Base-by-base conservation (phyloP, 306 rosid genomes). In the Acacia acuminata region DNA sequence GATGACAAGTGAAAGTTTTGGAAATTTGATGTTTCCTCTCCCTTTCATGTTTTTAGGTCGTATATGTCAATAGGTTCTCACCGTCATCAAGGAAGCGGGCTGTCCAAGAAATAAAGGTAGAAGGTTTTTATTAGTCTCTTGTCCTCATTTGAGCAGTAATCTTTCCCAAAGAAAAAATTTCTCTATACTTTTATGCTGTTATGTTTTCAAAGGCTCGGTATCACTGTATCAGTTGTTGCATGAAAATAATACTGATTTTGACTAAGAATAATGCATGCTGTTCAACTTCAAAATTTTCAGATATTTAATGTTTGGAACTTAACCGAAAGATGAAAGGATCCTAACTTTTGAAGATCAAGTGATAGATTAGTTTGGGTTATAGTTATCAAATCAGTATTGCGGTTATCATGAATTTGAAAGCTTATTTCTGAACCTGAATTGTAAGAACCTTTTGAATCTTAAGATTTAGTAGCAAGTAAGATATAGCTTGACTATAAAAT, bases 51-150 rank as follows among this genome's bases (percentile, higher is more conserved):
- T 89, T 77, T 71, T 90, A 96, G 99, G 99, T 96, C 58, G 83
- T 96, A 80, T 92, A 96, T 82, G 99, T 96, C 20, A 85, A 96
- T 81, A 92, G 98, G 86, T 94, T 92, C 91, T 81, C 85, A 44
- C 84, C 89, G 55, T 81, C 98, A 19, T 96, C 99, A 82, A 90
- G 97, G 89, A 96, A 86, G 87, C 88, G 80, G 25, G 94, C 97
- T 38, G 88, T 96, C 42, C 85, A 72, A 84, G 98, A 96, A 76
- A 96, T 96, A 90, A 96, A 96, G 99, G 99, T 96, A 94, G 79
- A 84, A 87, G 85, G 89, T 83, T 92, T 94, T 92, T 84, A 8
- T 85, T 74, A 75, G 75, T 63, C 84, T 82, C 73, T 67, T 56
- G 51, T 48, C 65, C 73, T 30, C 50, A 36, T 75, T 80, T 75